Conservation (phyloP, 2,329 filamentous ascomycete genomes). For the Seiridium unicorne region DNA sequence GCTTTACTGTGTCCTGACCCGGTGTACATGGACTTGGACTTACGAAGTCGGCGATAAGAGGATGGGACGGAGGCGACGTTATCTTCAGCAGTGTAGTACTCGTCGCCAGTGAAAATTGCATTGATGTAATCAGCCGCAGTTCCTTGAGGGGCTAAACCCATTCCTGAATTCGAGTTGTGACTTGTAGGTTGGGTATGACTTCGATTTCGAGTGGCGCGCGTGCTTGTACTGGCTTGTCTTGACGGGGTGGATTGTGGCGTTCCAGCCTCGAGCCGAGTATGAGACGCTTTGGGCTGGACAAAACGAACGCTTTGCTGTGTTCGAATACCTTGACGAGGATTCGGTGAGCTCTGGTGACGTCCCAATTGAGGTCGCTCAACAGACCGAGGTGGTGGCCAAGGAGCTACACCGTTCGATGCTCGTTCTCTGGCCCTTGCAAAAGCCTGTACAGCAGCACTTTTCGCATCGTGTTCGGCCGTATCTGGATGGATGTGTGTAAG, state of each 20-base stretch:
- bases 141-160: constrained; percentile 26
- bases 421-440: constrained; percentile 51
- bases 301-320: constrained; percentile 58
- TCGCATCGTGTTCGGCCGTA: constrained; percentile 56
- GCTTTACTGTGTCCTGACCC: constrained; percentile 20
- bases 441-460: constrained; percentile 60
- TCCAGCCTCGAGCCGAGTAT: not conserved
- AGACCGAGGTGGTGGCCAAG: constrained; percentile 31
- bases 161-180: constrained; percentile 21
- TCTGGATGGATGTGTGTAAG: constrained; percentile 49
- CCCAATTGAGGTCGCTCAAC: constrained; percentile 10
- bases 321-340: constrained; percentile 19
- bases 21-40: constrained; percentile 54
- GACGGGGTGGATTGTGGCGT: not conserved
- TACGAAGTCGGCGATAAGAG: constrained; percentile 49
- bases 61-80: constrained; percentile 45
- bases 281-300: constrained; percentile 22
- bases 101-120: constrained; percentile 34
- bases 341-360: constrained; percentile 14
- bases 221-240: constrained; percentile 4
- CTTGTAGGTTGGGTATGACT: constrained; percentile 10
- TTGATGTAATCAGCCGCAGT: constrained; percentile 34
- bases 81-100: constrained; percentile 47
- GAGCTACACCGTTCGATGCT: constrained; percentile 29
- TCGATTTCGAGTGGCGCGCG: not conserved